Evolutionary conservation across 192 early-diverging fungal genomes (phyloP).

Genomic region (Coemansia sp.): DNA sequence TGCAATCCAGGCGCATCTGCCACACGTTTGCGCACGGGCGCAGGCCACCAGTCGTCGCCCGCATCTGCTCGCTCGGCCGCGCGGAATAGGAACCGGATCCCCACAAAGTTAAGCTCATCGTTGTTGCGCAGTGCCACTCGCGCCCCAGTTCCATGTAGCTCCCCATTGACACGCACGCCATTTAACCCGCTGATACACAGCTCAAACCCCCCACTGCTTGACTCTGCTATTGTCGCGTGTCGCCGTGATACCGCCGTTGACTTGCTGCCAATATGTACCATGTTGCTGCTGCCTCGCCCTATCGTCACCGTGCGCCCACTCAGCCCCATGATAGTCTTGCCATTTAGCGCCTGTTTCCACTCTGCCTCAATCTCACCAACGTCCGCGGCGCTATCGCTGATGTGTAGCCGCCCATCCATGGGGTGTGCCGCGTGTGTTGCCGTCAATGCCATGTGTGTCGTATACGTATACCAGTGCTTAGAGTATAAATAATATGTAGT

Average conservation of each 20-base stretch:
- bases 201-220: conserved; percentile 13
- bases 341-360: conserved; percentile 32
- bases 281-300: conserved; percentile 44
- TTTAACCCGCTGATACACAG: conserved; percentile 45
- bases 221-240: conserved; percentile 37
- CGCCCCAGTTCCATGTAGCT: conserved; percentile 25
- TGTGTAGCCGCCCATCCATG: neutral
- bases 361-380: neutral
- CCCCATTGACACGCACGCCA: conserved; percentile 50
- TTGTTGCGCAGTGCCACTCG: conserved; percentile 19
- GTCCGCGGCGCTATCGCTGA: neutral
- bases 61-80: conserved; percentile 9
- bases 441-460: neutral
- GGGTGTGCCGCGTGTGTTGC: neutral
- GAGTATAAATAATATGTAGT: neutral
- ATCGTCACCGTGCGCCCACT: conserved; percentile 30
- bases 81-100: conserved; percentile 48
- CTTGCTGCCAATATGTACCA: conserved; percentile 39
- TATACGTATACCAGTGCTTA: neutral
- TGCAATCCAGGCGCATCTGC: neutral
- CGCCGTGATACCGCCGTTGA: conserved; percentile 45
- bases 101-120: conserved; percentile 55
- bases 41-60: conserved; percentile 44
- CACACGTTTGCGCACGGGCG: conserved; percentile 31
- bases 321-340: conserved; percentile 41